phyloP scores from a whole-genome alignment of 352 stramenopile genomes.

The Globisporangium iwayamae region DNA sequence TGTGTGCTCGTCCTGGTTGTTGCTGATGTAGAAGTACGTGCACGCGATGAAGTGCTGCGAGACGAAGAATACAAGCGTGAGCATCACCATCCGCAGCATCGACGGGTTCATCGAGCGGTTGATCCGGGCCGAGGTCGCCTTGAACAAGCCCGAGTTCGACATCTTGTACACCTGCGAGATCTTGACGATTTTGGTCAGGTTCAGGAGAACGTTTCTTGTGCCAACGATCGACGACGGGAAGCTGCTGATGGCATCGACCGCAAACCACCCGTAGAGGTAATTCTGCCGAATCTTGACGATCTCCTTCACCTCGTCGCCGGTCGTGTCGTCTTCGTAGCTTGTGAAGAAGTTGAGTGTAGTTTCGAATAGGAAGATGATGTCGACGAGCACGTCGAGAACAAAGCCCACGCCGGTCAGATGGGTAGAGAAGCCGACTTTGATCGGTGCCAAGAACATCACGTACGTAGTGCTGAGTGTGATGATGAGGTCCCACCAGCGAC shows the following conservation, averaged over 20 bases:
- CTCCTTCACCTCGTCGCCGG: slow-evolving; percentile 58
- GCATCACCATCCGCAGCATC: slow-evolving; percentile 61
- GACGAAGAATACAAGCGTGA: slow-evolving; percentile 64
- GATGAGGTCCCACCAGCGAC: slow-evolving; percentile 58
- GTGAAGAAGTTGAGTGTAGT: slow-evolving; percentile 62
- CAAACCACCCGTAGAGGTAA: slow-evolving; percentile 55
- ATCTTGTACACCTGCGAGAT: slow-evolving; percentile 54
- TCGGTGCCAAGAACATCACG: slow-evolving; percentile 47
- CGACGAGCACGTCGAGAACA: slow-evolving; percentile 41
- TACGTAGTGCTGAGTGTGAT: slow-evolving; percentile 49
- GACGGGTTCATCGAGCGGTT: slow-evolving; percentile 67
- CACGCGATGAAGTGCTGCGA: slow-evolving; percentile 79
- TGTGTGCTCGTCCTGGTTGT: slow-evolving; percentile 32
- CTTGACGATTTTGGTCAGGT: slow-evolving; percentile 55
- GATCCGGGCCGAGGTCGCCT: slow-evolving; percentile 30
- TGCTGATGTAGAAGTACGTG: slow-evolving; percentile 60
- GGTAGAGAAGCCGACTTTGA: slow-evolving; percentile 54
- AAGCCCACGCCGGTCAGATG: slow-evolving; percentile 28
- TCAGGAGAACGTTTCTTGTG: slow-evolving; percentile 27
- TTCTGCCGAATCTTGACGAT: slow-evolving; percentile 48
- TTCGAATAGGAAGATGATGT: slow-evolving; percentile 56
- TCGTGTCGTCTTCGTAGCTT: slow-evolving; percentile 59
- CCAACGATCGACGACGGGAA: slow-evolving; percentile 43
- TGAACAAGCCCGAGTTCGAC: slow-evolving; percentile 45
- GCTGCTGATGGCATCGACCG: slow-evolving; percentile 51